Base-by-base conservation (phyloP, 108 stramenopile species). In the Cyclotella baltica region DNA sequence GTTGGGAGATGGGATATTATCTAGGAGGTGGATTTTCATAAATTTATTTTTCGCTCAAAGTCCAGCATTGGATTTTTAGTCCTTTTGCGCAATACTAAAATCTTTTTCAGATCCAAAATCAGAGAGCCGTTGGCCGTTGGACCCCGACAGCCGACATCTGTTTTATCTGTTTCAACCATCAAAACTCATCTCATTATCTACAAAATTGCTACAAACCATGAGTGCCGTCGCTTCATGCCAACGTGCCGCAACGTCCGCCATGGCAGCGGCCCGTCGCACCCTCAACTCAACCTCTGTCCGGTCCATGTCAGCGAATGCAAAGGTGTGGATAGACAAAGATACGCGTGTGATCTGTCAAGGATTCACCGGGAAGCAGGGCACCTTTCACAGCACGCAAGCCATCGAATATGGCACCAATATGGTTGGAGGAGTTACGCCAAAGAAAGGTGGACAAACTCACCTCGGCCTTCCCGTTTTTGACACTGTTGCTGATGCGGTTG, bases 341-440 rank as follows among this genome's bases (percentile, higher is more conserved):
- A 99, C 98, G 30, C 84, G 85, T 36, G 98, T 98, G 31, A 97
- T 99, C 70, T 98, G 97, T 67, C 99, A 99, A 78, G 99, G 99
- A 50, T 99, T 99, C 83, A 99, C 99, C 31, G 99, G 99, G 40
- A 99, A 99, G 81, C 97, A 96, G 88, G 93, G 93, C 43, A 94
- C 93, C 16, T 94, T 94, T 65, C 93, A 94, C 77, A 88, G 86
- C 53, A 83, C 82, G 16, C 92, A 93, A 83, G 98, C 99, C 55
- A 98, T 99, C 81, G 99, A 97, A 28, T 99, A 99, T 83, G 99
- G 99, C 25, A 98, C 98, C 56, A 96, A 97, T 51, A 95, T 98
- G 93, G 98, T 99, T 20, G 99, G 98, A 20, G 98, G 98, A 43
- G 97, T 98, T 28, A 98, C 97, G 18, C 99, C 98, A 30, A 94